Percentiles rank a stretch among this genome's conserved stretches.
phyloP scores from a whole-genome alignment of 208 protist genomes.

The Leishmania amazonensis region DNA sequence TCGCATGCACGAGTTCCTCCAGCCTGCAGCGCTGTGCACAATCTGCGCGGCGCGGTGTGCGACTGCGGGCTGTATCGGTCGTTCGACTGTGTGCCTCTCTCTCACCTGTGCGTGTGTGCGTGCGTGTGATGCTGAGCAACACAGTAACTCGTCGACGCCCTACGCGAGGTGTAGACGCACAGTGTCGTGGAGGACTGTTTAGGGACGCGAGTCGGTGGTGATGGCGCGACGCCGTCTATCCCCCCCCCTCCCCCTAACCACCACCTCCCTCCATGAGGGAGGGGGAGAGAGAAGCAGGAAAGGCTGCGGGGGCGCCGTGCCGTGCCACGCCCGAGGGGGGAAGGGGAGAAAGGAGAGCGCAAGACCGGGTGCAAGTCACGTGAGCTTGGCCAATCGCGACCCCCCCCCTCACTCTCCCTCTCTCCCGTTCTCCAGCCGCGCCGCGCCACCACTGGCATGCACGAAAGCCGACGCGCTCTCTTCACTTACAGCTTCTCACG shows the following conservation, averaged over 20 bases:
- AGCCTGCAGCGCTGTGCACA: not conserved
- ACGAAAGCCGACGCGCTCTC: not conserved
- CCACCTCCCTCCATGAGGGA: not conserved
- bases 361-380: not conserved
- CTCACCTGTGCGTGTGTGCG: not conserved
- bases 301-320: not conserved
- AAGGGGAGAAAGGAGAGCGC: not conserved
- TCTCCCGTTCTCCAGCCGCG: not conserved
- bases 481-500: slow-evolving; percentile 46
- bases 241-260: not conserved
- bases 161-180: not conserved
- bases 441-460: no score
- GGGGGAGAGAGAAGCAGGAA: not conserved
- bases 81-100: not conserved
- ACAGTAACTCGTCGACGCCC: not conserved
- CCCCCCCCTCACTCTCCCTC: not conserved
- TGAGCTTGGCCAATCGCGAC: not conserved
- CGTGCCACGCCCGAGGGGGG: not conserved
- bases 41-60: not conserved
- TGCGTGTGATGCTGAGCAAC: not conserved
- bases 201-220: not conserved
- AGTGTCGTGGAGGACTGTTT: not conserved
- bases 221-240: no score
- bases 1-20: not conserved
- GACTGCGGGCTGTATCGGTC: not conserved